A percentile compares a stretch with the other conserved stretches of the same genome.
phyloP scores from a whole-genome alignment of 768 basidiomycete species.

The Mycena haematopus region DNA sequence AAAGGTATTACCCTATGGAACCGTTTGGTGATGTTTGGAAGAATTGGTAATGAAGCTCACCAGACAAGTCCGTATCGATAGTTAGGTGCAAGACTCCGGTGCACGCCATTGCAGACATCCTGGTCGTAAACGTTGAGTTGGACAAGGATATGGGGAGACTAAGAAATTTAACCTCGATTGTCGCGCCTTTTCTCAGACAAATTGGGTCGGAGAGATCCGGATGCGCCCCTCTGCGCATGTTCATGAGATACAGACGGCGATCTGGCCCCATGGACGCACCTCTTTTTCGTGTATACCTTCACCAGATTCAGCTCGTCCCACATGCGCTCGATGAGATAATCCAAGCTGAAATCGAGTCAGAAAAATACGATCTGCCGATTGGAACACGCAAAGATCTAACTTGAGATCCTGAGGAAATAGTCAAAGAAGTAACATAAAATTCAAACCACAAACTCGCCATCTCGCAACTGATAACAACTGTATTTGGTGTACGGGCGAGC shows the following conservation, averaged over 20 bases:
- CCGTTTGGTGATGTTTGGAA: not conserved
- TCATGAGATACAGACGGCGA: not conserved
- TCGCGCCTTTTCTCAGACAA: slow-evolving; percentile 88
- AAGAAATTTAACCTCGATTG: slow-evolving; percentile 71
- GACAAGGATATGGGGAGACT: not conserved
- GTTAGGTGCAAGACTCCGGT: slow-evolving; percentile 86
- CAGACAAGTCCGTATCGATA: slow-evolving; percentile 96
- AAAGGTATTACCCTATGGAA: slow-evolving; percentile 11
- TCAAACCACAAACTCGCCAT: slow-evolving; percentile 44
- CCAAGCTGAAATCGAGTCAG: slow-evolving; percentile 52
- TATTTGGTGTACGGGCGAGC: slow-evolving; percentile 79
- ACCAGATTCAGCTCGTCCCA: slow-evolving; percentile 83
- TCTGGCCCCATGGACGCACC: slow-evolving; percentile 37
- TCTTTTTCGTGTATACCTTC: slow-evolving; percentile 96
- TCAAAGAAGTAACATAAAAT: not conserved
- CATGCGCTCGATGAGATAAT: slow-evolving; percentile 76
- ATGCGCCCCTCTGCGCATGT: slow-evolving; percentile 62
- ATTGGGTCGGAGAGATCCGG: slow-evolving; percentile 94
- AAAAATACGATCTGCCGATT: not conserved
- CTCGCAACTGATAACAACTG: slow-evolving; percentile 97
- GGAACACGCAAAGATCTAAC: slow-evolving; percentile 45
- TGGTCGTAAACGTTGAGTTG: slow-evolving; percentile 32
- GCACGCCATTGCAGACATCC: slow-evolving; percentile 93
- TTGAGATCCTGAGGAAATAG: slow-evolving; percentile 62
- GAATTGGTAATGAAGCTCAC: slow-evolving; percentile 49